A percentile compares a stretch with the other conserved stretches of the same genome.
Conservation (phyloP, 257 asterid species). For the Marsdenia floribunda region DNA sequence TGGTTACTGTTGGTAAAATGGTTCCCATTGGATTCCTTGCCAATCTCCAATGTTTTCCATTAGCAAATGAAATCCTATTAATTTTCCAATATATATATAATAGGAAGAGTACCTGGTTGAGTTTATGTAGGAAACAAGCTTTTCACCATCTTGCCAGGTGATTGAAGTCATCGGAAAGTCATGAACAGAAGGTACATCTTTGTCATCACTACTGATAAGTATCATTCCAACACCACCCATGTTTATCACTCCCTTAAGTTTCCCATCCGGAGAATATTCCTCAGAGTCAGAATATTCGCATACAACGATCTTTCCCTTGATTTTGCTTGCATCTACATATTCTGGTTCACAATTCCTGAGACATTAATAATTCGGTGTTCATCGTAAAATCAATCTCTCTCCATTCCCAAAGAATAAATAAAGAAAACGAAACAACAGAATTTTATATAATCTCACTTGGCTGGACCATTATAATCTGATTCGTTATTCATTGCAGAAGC, state of each 20-base stretch:
- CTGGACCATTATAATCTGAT: constrained; percentile 12
- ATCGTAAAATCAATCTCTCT: too few relatives aligned
- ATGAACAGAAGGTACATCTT: constrained; percentile 30
- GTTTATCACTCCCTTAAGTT: constrained; percentile 20
- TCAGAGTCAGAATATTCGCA: constrained; percentile 28
- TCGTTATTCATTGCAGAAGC: constrained; percentile 23
- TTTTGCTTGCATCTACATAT: constrained; percentile 36
- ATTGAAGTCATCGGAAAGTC: constrained; percentile 35
- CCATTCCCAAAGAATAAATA: not conserved
- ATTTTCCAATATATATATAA: too few relatives aligned
- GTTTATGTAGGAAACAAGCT: constrained; percentile 47
- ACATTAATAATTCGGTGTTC: too few relatives aligned
- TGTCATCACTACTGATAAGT: constrained; percentile 24
- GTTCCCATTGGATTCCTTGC: constrained; percentile 49
- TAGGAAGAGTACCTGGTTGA: constrained; percentile 38
- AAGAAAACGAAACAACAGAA: not conserved
- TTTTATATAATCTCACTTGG: constrained; percentile 31
- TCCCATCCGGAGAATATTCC: constrained; percentile 1
- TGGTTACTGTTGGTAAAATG: constrained; percentile 47
- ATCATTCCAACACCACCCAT: constrained; percentile 57
- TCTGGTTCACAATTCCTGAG: constrained; percentile 50
- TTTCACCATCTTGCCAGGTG: constrained; percentile 35
- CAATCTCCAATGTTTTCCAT: too few relatives aligned
- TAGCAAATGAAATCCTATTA: too few relatives aligned
- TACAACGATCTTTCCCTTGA: constrained; percentile 53